Percentiles rank a stretch among this genome's conserved stretches.
Conservation (phyloP, 2,329 filamentous ascomycete species). For the Fusarium chlamydosporum region DNA sequence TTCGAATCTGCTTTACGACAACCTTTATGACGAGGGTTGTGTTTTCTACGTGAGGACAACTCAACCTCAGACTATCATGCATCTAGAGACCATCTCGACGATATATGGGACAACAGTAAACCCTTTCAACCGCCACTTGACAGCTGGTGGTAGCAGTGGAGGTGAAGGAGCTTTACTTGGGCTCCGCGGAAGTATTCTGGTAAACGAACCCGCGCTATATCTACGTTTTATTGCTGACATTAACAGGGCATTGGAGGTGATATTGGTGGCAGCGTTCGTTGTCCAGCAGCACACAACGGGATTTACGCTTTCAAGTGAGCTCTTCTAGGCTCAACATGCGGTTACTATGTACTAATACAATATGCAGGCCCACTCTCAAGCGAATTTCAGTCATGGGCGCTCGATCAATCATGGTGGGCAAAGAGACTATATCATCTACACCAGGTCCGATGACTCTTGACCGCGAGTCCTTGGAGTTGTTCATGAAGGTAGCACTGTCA, state of each 20-base stretch:
- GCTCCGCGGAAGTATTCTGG: slow-evolving; percentile 58
- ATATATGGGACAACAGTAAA: slow-evolving; percentile 74
- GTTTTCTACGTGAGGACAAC: slow-evolving; percentile 74
- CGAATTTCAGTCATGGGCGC: slow-evolving; percentile 51
- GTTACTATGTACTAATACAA: rapidly evolving
- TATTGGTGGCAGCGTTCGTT: slow-evolving; percentile 59
- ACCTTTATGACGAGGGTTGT: slow-evolving; percentile 51
- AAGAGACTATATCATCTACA: slow-evolving; percentile 55
- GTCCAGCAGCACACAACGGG: slow-evolving; percentile 56
- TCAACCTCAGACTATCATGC: slow-evolving; percentile 70
- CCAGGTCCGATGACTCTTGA: slow-evolving; percentile 55
- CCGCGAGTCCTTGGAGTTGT: slow-evolving; percentile 54
- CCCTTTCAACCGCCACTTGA: slow-evolving; percentile 71
- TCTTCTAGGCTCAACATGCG: rapidly evolving
- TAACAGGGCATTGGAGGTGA: slow-evolving; percentile 58
- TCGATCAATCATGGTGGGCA: slow-evolving; percentile 52
- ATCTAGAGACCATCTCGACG: slow-evolving; percentile 73
- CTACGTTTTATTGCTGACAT: background rate
- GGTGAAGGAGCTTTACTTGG: slow-evolving; percentile 64
- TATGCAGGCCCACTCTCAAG: slow-evolving; percentile 51
- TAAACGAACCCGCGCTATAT: slow-evolving; percentile 4
- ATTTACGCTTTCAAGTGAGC: slow-evolving; percentile 55
- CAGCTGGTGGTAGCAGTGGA: slow-evolving; percentile 75
- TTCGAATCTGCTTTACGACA: slow-evolving; percentile 53
- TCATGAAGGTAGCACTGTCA: slow-evolving; percentile 54